Conservation (phyloP, 345 rosid species). For the Lepidium aucheri region DNA sequence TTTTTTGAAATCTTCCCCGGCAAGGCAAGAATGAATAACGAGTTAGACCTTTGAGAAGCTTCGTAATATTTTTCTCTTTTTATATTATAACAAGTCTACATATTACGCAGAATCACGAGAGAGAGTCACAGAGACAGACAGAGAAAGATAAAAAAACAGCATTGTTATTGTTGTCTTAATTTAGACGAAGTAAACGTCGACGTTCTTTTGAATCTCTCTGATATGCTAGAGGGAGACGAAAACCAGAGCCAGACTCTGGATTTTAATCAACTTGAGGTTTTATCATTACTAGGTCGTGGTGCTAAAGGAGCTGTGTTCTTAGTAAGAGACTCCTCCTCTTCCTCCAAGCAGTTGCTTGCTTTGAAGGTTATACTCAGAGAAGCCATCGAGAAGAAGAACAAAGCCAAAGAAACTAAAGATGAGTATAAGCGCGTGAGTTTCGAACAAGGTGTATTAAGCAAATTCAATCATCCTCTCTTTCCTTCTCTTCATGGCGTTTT, state of each 20-base stretch:
- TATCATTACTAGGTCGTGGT: constrained; percentile 69
- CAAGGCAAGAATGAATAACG: constrained; percentile 10
- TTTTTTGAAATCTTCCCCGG: constrained; percentile 13
- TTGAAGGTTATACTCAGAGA: constrained; percentile 67
- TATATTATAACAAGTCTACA: neutral
- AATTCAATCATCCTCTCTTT: constrained; percentile 61
- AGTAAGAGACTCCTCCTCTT: constrained; percentile 23
- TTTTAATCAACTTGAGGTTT: constrained; percentile 35
- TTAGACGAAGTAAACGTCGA: neutral
- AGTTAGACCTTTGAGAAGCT: neutral
- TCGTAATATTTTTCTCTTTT: neutral
- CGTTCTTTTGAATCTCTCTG: neutral
- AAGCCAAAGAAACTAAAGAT: neutral
- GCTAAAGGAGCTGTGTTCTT: constrained; percentile 90
- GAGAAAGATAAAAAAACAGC: neutral
- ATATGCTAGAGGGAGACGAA: neutral
- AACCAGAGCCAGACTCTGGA: constrained; percentile 21
- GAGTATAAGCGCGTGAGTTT: constrained; percentile 55
- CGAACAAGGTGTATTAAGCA: constrained; percentile 53
- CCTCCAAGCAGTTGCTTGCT: constrained; percentile 39
- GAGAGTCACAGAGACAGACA: neutral
- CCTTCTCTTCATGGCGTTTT: constrained; percentile 69
- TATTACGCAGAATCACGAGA: neutral
- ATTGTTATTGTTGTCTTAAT: neutral
- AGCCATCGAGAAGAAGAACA: constrained; percentile 47